Base-by-base conservation (phyloP, 306 rosid genomes). In the Citrullus colocynthis region DNA sequence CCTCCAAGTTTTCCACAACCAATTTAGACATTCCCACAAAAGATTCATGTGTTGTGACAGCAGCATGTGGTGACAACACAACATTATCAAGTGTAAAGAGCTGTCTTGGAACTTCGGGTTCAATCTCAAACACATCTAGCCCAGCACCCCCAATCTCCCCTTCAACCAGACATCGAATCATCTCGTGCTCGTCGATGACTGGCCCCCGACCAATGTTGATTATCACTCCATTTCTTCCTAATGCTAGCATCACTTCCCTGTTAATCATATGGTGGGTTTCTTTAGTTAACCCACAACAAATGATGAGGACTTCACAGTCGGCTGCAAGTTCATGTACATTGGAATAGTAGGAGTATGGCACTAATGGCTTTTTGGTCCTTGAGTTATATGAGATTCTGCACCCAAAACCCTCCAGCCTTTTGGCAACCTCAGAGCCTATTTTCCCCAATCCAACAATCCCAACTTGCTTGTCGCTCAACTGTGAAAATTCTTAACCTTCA, bases 91-190 rank as follows among this genome's bases (percentile, higher is more conserved):
- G 20, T 1, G 4, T 36, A 75, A 86, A 78, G 7, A 87, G 81
- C 61, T 84, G 84, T 41, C 32, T 0, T 15, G 86, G 82, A 83
- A 84, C 86, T 61, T 80, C 11, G 44, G 11, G 91, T 67, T 89
- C 93, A 61, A 83, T 62, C 84, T 86, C 91, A 78, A 87, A 87
- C 86, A 89, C 93, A 84, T 86, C 91, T 82, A 89, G 72, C 5
- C 86, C 48, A 42, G 48, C 11, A 42, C 12, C 86, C 84, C 64
- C 62, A 13, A 77, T 75, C 52, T 80, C 48, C 48, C 48, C 80
- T 0, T 24, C 11, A 52, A 82, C 9, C 85, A 77, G 74, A 70
- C 84, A 73, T 56, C 14, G 18, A 32, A 82, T 77, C 77, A 84
- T 18, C 54, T 81, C 85, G 55, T 82, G 75, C 81, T 89, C 90